These are phyloP conservation scores for Aurantiochytrium sp. DNA, from an alignment of 108 stramenopile species.

Conservation along the genomic window DNA sequence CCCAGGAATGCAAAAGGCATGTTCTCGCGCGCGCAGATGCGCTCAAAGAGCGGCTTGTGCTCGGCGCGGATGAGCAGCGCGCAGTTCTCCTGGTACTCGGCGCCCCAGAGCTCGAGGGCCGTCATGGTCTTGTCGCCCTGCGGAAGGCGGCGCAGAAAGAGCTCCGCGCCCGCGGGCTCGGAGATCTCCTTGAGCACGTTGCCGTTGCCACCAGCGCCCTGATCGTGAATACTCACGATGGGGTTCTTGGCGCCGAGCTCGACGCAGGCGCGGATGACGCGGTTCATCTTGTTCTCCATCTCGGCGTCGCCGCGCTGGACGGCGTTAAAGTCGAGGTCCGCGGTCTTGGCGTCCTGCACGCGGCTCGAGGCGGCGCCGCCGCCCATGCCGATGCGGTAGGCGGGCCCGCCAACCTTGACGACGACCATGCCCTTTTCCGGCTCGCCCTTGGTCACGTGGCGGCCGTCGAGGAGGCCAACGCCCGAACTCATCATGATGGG, in stretches of 20 bases:
- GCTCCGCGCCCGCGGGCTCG: constrained; percentile 91
- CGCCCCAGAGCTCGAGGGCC: constrained; percentile 95
- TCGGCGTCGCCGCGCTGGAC: constrained; percentile 99
- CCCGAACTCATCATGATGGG: constrained; percentile 99
- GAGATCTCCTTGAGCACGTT: constrained; percentile 99
- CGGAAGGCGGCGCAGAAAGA: constrained; percentile 85
- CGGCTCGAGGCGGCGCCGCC: constrained; percentile 91
- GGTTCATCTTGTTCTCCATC: constrained; percentile 97
- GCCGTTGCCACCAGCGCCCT: constrained; percentile 98
- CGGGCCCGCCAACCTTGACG: constrained; percentile 94
- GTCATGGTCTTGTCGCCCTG: constrained; percentile 90
- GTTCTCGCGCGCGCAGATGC: constrained; percentile 85
- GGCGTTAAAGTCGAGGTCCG: constrained; percentile 93
- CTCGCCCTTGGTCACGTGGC: constrained; percentile 81
- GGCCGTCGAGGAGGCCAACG: constrained; percentile 83
- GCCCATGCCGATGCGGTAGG: constrained; percentile 96
- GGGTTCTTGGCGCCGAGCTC: constrained; percentile 92
- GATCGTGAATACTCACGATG: constrained; percentile 92
- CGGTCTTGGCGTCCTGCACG: constrained; percentile 76
- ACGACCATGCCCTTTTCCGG: constrained; percentile 93
- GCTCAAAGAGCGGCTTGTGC: constrained; percentile 69
- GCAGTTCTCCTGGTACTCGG: constrained; percentile 99
- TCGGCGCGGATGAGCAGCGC: constrained; percentile 78
- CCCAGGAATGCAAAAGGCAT: constrained; percentile 84
- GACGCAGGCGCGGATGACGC: constrained; percentile 92